Evolutionary conservation across 306 rosid genomes (phyloP).

Genomic region (Cicer cuneatum): DNA sequence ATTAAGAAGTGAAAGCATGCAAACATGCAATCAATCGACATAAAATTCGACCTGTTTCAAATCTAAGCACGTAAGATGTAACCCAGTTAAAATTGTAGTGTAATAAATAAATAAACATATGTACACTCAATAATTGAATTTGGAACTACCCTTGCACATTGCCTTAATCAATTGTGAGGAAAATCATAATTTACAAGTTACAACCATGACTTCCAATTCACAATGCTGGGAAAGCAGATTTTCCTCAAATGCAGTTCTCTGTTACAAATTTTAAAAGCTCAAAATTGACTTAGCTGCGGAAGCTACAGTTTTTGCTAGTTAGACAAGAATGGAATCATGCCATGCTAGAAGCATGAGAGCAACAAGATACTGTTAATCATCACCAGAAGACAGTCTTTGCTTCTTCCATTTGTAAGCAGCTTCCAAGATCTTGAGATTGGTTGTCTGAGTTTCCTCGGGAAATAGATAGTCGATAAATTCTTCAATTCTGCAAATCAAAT

Average conservation of each 20-base stretch:
- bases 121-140: neutral
- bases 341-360: neutral
- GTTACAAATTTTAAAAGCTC: neutral
- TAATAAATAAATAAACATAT: neutral
- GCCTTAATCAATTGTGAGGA: neutral
- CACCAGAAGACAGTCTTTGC: conserved; percentile 66
- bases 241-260: conserved; percentile 21
- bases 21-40: conserved; percentile 2
- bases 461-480: conserved; percentile 79
- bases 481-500: conserved; percentile 68
- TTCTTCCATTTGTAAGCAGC: conserved; percentile 95
- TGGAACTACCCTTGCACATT: neutral
- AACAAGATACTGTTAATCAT: conserved; percentile 43
- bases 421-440: conserved; percentile 88
- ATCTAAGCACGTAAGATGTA: neutral
- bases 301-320: neutral
- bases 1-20: neutral
- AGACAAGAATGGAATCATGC: neutral
- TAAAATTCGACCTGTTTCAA: neutral
- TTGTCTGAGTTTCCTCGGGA: conserved; percentile 83
- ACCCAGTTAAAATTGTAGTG: neutral
- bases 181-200: neutral
- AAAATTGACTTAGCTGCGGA: conserved; percentile 16
- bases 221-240: conserved; percentile 13
- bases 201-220: neutral